Evolutionary conservation across 441 rosid species (phyloP).

Genomic region (Mallotus japonicus): DNA sequence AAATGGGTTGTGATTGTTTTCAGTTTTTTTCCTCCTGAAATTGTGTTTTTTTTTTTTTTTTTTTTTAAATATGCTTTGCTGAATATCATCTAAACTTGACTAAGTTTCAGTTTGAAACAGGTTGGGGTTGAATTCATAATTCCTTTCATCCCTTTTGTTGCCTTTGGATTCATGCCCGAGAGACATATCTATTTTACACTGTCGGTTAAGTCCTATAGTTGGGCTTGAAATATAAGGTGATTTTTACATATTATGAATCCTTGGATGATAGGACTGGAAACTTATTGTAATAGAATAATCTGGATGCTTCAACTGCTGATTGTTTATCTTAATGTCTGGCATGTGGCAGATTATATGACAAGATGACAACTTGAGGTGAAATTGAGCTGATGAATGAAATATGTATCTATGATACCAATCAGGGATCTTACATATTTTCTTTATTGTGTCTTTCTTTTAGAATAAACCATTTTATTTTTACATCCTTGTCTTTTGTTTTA

Average conservation of each 20-base stretch:
- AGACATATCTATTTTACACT: too few species aligned
- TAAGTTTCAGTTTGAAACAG: background rate
- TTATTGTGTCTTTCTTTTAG: background rate
- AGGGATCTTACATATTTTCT: background rate
- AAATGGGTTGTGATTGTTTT: background rate
- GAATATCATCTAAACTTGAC: background rate
- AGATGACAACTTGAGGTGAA: background rate
- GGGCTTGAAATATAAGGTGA: constrained; percentile 10
- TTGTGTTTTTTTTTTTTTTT: background rate
- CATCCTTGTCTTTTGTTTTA: background rate
- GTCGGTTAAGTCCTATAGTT: background rate
- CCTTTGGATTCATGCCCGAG: too few species aligned
- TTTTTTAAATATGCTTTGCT: background rate
- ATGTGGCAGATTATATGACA: background rate
- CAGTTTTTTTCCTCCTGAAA: background rate
- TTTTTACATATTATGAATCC: background rate
- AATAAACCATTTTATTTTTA: background rate
- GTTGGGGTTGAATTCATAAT: background rate
- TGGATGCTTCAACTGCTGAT: background rate
- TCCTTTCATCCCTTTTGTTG: background rate
- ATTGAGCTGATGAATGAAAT: background rate
- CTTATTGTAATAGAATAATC: background rate
- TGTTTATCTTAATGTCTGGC: background rate
- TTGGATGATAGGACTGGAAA: background rate
- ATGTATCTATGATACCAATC: background rate